Conservation (phyloP, 192 early-diverging fungal species). For the Entomortierella beljakovae region DNA sequence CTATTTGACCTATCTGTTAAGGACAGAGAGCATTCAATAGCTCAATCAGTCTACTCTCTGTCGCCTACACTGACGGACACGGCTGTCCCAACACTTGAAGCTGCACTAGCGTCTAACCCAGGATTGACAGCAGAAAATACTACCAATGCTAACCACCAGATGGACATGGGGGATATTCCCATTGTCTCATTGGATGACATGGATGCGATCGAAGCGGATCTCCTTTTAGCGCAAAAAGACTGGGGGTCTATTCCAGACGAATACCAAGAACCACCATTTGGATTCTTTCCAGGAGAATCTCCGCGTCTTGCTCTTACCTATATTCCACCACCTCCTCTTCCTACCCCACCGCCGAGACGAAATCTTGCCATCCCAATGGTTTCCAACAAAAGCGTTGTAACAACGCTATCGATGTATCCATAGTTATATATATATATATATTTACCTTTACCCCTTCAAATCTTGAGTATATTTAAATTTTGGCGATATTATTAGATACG, state of each 20-base stretch:
- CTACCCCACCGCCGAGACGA: slow-evolving; percentile 41
- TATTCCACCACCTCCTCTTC: slow-evolving; percentile 51
- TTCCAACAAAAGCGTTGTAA: slow-evolving; percentile 55
- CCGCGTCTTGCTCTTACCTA: slow-evolving; percentile 48
- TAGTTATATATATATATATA: slow-evolving; percentile 7
- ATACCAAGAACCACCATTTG: slow-evolving; percentile 54
- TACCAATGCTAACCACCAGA: neutral
- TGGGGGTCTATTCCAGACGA: slow-evolving; percentile 53
- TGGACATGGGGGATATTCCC: slow-evolving; percentile 27
- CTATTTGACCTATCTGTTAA: neutral
- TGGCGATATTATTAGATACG: no score
- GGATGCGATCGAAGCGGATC: slow-evolving; percentile 40
- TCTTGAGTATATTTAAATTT: neutral
- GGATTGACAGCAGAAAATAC: neutral
- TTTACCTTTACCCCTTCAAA: neutral
- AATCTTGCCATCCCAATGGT: slow-evolving; percentile 48
- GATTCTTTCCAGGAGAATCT: slow-evolving; percentile 55
- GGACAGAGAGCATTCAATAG: slow-evolving; percentile 28
- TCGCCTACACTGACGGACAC: slow-evolving; percentile 24
- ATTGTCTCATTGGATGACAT: slow-evolving; percentile 34
- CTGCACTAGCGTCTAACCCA: neutral
- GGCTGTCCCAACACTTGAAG: slow-evolving; percentile 5
- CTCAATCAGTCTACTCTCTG: slow-evolving; percentile 24
- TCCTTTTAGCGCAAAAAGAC: slow-evolving; percentile 40
- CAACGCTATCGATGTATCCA: slow-evolving; percentile 54